Base-by-base conservation (phyloP, 2,329 filamentous ascomycete genomes). In the Fusarium pseudoanthophilum region DNA sequence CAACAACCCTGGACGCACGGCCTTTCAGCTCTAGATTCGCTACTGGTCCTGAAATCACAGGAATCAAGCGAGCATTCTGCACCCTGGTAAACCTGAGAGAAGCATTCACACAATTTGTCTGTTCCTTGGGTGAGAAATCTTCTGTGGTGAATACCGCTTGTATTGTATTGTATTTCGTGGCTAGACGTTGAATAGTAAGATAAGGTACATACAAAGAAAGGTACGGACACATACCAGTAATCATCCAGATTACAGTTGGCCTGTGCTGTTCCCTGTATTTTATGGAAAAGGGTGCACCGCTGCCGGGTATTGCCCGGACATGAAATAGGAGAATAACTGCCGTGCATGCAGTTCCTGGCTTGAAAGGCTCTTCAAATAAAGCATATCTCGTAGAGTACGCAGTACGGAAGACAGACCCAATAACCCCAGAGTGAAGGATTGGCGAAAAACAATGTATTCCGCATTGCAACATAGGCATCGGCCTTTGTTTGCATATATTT, bases 241-340 rank as follows among this genome's bases (percentile, higher is more conserved):
- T 55, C 34, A 26, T 45, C 21, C 39, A 57, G 15, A 32, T 39
- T 28, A 45, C n/a, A 36, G 32, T n/a, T 45, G n/a, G 34, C 24
- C 28, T 65, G 36, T 63, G 49, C 36, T 65, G 57, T 67, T 70
- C 57, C 55, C 45, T 45, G 37, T 49, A 32, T 36, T 28, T 39
- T 18, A 55, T 28, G 20, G 51, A 18, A 34, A 26, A 45, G 52
- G 60, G 63, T 49, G 30, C 18, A 40, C 39, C 26, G 52, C 21
- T 46, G 60, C 57, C 69, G 67, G 73, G 42, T 76, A 76, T 76
- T 76, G 64, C 20, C 51, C 69, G 73, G 75, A 46, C 7, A 51
- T 42, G 56, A 58, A 26, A 56, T 48, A 61, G 60, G 43, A 67
- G 49, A 67, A 52, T 42, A 59, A 67, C 51, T 57, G 65, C 64